Base-by-base conservation (phyloP, 805 yeast genomes). In the Ogataea methylovora region DNA sequence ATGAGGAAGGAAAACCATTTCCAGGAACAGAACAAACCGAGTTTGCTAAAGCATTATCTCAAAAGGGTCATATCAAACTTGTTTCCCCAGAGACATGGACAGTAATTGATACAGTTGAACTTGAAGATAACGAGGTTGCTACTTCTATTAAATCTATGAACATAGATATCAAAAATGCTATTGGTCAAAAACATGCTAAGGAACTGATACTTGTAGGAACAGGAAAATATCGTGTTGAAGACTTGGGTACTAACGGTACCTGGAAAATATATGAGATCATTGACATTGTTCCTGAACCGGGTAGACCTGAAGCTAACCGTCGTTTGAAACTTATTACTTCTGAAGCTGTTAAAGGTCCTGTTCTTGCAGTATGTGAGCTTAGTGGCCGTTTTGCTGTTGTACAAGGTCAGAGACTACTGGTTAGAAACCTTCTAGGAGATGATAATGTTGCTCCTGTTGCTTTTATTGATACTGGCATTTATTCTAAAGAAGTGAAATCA, bases 401-500 rank as follows among this genome's bases (percentile, higher is more conserved):
- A 3, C 97, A 90, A 56, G 96, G 96, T 4, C 95, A 84, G 56
- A 83, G 82, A 46, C 55, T 75, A 21, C 37, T 90, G 44, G 79
- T 88, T 3, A 69, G 97, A 49, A 90, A 84, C 52, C 66, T 87
- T 31, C 88, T 84, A 49, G 44, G 42, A 23, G 92, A 84, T 54
- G 83, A 84, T 35, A 71, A 78, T 27, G 85, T 86, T 4, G 86
- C 83, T 21, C 96, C 97, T 0, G 96, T 92, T 4, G 97, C 97
- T 1, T 92, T 92, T 49, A 66, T 80, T 35, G 97, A 92, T 53
- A 73, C 87, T n/a, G 75, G 87, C 2, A 74, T 87, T 0, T 85
- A 75, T 54, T 76, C 85, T 2, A 67, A 82, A 6, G 94, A 84
- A 43, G 71, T 85, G 12, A 88, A 88, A 57, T 69, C 87, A 43